Base-by-base conservation (phyloP, 1,284 basidiomycete genomes). In the Austroboletus niveus region DNA sequence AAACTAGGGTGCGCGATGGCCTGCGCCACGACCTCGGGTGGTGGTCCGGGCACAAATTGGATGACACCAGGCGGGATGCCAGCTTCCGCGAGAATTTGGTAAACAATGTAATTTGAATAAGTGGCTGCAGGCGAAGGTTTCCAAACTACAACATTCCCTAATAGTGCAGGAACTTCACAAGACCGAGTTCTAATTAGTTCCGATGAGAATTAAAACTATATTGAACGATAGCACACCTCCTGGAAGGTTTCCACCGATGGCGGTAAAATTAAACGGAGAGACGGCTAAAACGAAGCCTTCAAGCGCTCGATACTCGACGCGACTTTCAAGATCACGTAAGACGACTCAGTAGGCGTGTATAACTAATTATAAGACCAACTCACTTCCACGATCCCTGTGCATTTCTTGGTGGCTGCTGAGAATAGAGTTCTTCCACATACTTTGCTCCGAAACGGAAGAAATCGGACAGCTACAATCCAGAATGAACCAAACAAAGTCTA, bases 261-360 rank as follows among this genome's bases (percentile, higher is more conserved):
- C 94, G 45, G 95, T 97, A 68, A 98, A 99, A 79, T 99, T 99
- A 79, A 99, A 99, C 1, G 96, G 96, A 6, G 96, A 95, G 40
- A 99, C 90, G 14, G 97, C 96, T 47, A 99, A 82, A 31, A 98
- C 92, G 73, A 99, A 99, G 30, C 96, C 97, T 74, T 99, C 96
- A 20, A 99, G 81, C 4, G 96, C 84, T 57, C 97, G 91, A 73
- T 94, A 99, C 74, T 99, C 97, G 46, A 89, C 83, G 48, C 96
- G 94, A 77, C 92, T 94, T 61, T 20, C 2, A 39, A 30, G 27
- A 29, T 29, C 22, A 35, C 8, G 49, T 52, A 45, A 60, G 3
- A 50, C 54, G 48, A 44, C 15, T n/a, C n/a, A n/a, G n/a, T 3
- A 14, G 17, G 9, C 6, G 17, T 9, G 17, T 8, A 39, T 5